phyloP scores from a whole-genome alignment of 306 rosid genomes.

The Fagus sylvatica region DNA sequence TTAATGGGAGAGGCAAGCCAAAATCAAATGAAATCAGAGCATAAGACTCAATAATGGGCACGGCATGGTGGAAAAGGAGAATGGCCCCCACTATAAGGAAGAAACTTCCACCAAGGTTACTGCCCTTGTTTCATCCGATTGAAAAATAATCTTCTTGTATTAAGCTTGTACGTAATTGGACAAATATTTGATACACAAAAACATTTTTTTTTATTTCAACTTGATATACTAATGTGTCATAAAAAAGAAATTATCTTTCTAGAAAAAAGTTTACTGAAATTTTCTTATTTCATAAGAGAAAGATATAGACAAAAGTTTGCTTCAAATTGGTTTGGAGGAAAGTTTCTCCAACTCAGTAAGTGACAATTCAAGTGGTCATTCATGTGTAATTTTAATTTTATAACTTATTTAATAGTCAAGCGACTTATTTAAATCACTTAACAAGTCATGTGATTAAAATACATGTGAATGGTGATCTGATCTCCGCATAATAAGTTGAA shows the following conservation, averaged over 20 bases:
- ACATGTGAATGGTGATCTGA: too few relatives aligned
- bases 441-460: too few relatives aligned
- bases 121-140: not conserved
- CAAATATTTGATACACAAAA: not conserved
- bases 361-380: too few relatives aligned
- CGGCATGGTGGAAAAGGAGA: not conserved
- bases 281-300: not conserved
- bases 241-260: not conserved
- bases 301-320: not conserved
- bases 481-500: too few relatives aligned
- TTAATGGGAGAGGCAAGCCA: not conserved
- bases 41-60: not conserved
- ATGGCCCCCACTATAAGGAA: not conserved
- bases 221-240: not conserved
- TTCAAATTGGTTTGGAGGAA: too few relatives aligned
- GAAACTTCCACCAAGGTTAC: constrained; percentile 5
- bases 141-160: not conserved
- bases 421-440: too few relatives aligned
- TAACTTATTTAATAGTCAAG: too few relatives aligned
- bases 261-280: not conserved
- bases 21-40: not conserved
- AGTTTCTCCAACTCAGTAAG: too few relatives aligned
- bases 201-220: not conserved
- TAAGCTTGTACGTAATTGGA: not conserved
- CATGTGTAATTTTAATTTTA: too few relatives aligned